These are phyloP conservation scores for Candida insectalens DNA, from an alignment of 805 yeast species.

Conservation along the genomic window DNA sequence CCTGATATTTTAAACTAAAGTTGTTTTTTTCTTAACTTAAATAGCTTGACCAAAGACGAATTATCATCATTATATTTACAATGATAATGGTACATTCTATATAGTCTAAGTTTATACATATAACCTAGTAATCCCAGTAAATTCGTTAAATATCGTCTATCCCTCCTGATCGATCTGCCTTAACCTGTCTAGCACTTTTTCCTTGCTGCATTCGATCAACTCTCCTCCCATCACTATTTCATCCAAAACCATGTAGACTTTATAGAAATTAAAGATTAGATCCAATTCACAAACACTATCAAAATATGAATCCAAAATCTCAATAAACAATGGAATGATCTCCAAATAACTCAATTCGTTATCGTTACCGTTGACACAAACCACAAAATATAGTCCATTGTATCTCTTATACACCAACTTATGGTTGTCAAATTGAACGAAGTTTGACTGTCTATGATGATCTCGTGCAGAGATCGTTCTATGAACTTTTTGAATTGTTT, in stretches of 20 bases:
- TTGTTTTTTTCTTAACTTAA: not conserved
- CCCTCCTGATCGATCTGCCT: constrained; percentile 40
- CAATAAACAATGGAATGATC: constrained; percentile 80
- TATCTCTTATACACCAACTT: constrained; percentile 81
- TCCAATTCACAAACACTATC: constrained; percentile 91
- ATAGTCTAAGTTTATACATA: too few relatives aligned
- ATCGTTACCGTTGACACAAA: constrained; percentile 70
- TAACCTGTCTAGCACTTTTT: constrained; percentile 53
- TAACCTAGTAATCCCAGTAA: constrained; percentile 33
- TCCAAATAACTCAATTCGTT: constrained; percentile 79
- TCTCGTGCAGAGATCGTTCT: constrained; percentile 74
- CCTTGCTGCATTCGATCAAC: constrained; percentile 74
- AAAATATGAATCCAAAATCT: constrained; percentile 76
- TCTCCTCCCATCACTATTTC: constrained; percentile 90
- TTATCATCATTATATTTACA: not conserved
- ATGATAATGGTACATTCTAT: too few relatives aligned
- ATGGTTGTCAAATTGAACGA: constrained; percentile 37
- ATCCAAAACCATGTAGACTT: constrained; percentile 72
- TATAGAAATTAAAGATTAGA: constrained; percentile 83
- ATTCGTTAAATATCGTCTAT: constrained; percentile 2
- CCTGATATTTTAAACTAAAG: not conserved
- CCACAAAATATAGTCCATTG: constrained; percentile 86
- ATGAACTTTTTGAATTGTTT: constrained; percentile 57
- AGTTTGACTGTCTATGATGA: constrained; percentile 56
- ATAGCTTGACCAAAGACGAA: not conserved